These are phyloP conservation scores for Triangularia setosa DNA, from an alignment of 2,329 filamentous ascomycete genomes.

Conservation along the genomic window DNA sequence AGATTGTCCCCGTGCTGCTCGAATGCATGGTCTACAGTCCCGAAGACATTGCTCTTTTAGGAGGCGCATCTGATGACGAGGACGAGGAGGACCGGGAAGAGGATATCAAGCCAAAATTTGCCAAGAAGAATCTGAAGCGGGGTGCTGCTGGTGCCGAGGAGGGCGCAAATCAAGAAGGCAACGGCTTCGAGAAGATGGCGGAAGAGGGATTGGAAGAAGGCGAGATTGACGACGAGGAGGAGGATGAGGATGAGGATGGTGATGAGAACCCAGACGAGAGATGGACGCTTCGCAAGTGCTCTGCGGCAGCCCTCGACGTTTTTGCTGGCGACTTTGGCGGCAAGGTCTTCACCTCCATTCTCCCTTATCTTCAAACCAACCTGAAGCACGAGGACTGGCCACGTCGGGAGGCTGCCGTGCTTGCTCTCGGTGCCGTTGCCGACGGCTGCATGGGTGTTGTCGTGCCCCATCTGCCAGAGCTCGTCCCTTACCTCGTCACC, in stretches of 20 bases:
- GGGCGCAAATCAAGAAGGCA: slow-evolving; percentile 49
- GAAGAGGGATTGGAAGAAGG: slow-evolving; percentile 82
- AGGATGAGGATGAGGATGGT: slow-evolving; percentile 67
- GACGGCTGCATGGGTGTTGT: slow-evolving; percentile 91
- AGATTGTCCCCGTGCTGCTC: slow-evolving; percentile 85
- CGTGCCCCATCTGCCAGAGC: slow-evolving; percentile 81
- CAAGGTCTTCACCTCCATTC: slow-evolving; percentile 82
- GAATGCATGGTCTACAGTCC: slow-evolving; percentile 96
- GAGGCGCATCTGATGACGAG: slow-evolving; percentile 82
- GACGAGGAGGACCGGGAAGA: slow-evolving; percentile 85
- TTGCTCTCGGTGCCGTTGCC: slow-evolving; percentile 90
- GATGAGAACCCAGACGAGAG: slow-evolving; percentile 81
- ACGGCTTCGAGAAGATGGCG: slow-evolving; percentile 52
- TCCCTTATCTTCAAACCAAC: slow-evolving; percentile 89
- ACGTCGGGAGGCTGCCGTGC: slow-evolving; percentile 86
- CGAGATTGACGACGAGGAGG: slow-evolving; percentile 71
- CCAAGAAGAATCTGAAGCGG: slow-evolving; percentile 61
- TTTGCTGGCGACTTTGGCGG: slow-evolving; percentile 87
- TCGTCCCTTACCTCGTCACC: slow-evolving; percentile 85
- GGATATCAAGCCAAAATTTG: slow-evolving; percentile 90
- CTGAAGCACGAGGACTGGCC: slow-evolving; percentile 87
- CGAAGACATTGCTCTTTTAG: slow-evolving; percentile 83
- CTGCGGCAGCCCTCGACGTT: slow-evolving; percentile 88
- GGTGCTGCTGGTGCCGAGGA: slow-evolving; percentile 49
- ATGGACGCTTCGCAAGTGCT: slow-evolving; percentile 97